Base-by-base conservation (phyloP, 192 early-diverging fungal genomes). In the Podila verticillata region DNA sequence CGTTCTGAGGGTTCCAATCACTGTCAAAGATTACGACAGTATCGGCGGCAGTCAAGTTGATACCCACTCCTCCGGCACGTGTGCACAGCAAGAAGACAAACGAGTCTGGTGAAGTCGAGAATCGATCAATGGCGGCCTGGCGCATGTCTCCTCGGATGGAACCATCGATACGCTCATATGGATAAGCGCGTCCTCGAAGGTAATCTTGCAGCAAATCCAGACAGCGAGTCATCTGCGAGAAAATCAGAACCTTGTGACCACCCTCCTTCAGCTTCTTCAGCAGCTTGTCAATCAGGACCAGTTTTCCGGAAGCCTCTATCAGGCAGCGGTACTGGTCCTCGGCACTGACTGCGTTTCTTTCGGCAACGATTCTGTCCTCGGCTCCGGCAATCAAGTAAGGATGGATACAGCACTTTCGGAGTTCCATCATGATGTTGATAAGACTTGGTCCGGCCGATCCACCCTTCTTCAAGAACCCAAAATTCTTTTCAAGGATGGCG, bases 1-100 rank as follows among this genome's bases (percentile, higher is more conserved):
- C 95, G 79, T 95, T 95, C 80, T 95, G 93, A 57, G 95, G 95
- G 73, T 96, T 96, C 95, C 93, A 96, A 67, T 96, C 95, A 69
- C 87, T 88, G 54, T 96, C 94, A 83, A 94, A 96, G 49, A 96
- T 96, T 62, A 96, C 94, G 66, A 89, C 90, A 4, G 95, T 96
- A 73, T 96, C 95, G 35, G 95, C 95, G 12, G 92, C 95, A 31
- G 91, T 96, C 64, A 96, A 81, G 72, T 96, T 96, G 85, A 96
- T 96, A 36, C 95, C 95, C 13, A 96, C 95, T 24, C 95, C 95
- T 69, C 95, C 95, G 13, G 95, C 95, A 28, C 94, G 81, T 0
- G 95, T 96, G 80, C 95, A 96, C 7, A 96, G 84, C 81, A 96
- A 79, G 69, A 96, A 96, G 8, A 96, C 93, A 85, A 96, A 96